phyloP scores from a whole-genome alignment of 2,329 filamentous ascomycete genomes.

The Exophiala dermatitidis region DNA sequence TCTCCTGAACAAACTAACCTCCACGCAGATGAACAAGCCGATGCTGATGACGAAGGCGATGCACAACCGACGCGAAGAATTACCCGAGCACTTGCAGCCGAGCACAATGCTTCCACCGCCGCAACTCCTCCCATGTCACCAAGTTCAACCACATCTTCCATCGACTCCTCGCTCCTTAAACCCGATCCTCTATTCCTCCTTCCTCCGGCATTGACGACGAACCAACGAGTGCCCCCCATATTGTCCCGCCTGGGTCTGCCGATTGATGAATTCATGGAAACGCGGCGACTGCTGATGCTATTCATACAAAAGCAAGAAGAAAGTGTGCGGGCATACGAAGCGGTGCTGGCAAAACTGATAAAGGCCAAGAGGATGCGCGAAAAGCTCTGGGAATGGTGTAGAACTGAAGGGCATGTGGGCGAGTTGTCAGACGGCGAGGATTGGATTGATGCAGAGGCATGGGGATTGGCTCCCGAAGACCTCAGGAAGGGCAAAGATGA shows the following conservation, averaged over 20 bases:
- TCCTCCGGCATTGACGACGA: conserved; percentile 42
- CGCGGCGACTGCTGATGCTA: conserved; percentile 52
- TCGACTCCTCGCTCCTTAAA: conserved; percentile 40
- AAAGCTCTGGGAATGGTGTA: conserved; percentile 53
- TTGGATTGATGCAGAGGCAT: conserved; percentile 58
- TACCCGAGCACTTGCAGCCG: conserved; percentile 39
- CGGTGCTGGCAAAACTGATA: conserved; percentile 50
- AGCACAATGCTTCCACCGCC: conserved; percentile 32
- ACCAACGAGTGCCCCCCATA: conserved; percentile 50
- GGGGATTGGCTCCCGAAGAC: conserved; percentile 48
- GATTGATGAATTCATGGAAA: conserved; percentile 54
- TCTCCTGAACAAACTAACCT: conserved; percentile 20
- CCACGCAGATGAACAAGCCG: conserved; percentile 9
- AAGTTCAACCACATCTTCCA: conserved; percentile 31
- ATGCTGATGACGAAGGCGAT: conserved; percentile 25
- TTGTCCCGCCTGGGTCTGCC: conserved; percentile 49
- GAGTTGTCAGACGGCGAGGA: conserved; percentile 63
- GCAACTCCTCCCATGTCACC: conserved; percentile 25
- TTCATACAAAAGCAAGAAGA: conserved; percentile 63
- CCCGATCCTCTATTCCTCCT: conserved; percentile 51
- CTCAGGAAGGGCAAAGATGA: conserved; percentile 55
- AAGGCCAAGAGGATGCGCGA: conserved; percentile 54
- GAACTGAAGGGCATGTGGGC: conserved; percentile 56
- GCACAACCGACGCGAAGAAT: conserved; percentile 40
- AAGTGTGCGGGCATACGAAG: conserved; percentile 50